Evolutionary conservation across 345 rosid species (phyloP).

Genomic region (Stellera chamaejasme): DNA sequence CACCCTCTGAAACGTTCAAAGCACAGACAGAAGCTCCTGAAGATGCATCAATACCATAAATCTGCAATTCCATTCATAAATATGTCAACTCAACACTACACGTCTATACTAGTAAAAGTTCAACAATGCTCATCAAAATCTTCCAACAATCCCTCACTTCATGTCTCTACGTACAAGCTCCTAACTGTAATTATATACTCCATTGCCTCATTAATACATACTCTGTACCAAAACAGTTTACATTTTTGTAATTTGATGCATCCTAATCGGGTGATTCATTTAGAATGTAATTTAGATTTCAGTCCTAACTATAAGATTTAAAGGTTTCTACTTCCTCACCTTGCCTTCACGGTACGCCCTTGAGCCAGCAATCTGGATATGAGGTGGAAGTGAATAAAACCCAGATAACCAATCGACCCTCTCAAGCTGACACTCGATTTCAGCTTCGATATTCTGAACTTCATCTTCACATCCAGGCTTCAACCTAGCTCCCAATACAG

Average conservation of each 20-base stretch:
- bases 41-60: slow-evolving; percentile 93
- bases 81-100: too few species aligned
- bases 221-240: background rate
- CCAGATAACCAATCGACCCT: slow-evolving; percentile 64
- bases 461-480: slow-evolving; percentile 57
- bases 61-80: slow-evolving; percentile 23
- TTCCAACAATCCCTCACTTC: background rate
- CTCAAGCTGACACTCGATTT: slow-evolving; percentile 57
- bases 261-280: too few species aligned
- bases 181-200: background rate
- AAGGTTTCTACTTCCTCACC: slow-evolving; percentile 25
- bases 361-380: slow-evolving; percentile 64
- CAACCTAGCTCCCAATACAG: slow-evolving; percentile 35
- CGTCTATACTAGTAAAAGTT: background rate
- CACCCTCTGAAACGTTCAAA: slow-evolving; percentile 57
- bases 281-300: background rate
- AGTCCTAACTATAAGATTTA: too few species aligned
- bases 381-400: slow-evolving; percentile 68
- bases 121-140: background rate
- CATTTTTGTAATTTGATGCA: background rate
- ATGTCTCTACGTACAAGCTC: background rate
- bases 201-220: background rate
- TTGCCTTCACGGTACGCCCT: slow-evolving; percentile 66
- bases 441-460: slow-evolving; percentile 49
- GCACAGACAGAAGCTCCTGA: slow-evolving; percentile 88